These are phyloP conservation scores for Cercophora newfieldiana DNA, from an alignment of 495 filamentous ascomycete genomes.

Conservation along the genomic window DNA sequence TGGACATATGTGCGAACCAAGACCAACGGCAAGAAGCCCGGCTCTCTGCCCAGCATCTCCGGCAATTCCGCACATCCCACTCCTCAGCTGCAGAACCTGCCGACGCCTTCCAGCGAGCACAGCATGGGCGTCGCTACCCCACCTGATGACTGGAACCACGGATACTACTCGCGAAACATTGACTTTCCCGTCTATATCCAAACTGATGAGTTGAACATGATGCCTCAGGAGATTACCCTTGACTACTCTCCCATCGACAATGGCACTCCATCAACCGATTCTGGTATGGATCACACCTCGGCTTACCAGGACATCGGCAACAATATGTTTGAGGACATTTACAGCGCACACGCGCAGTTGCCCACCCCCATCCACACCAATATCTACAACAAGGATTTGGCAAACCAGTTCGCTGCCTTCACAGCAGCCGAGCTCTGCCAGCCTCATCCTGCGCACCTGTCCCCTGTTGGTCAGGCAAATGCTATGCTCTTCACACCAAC, in stretches of 20 bases:
- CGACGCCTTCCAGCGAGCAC: conserved; percentile 46
- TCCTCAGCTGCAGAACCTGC: conserved; percentile 56
- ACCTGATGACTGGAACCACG: conserved; percentile 40
- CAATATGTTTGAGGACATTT: conserved; percentile 57
- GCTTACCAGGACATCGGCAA: conserved; percentile 47
- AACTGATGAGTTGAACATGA: conserved; percentile 38
- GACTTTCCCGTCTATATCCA: conserved; percentile 46
- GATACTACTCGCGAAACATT: conserved; percentile 30
- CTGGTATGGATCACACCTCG: conserved; percentile 44
- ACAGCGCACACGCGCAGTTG: conserved; percentile 49
- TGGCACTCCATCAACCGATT: conserved; percentile 48
- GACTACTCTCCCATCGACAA: conserved; percentile 52
- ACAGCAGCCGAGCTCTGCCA: conserved; percentile 38
- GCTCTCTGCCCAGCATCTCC: conserved; percentile 31
- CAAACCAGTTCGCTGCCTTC: conserved; percentile 35
- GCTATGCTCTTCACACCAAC: conserved; percentile 64
- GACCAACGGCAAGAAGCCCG: conserved; percentile 66
- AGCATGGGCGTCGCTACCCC: conserved; percentile 45
- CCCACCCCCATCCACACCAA: conserved; percentile 38
- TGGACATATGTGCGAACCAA: conserved; percentile 90
- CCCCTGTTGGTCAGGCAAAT: conserved; percentile 62
- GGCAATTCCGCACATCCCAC: conserved; percentile 48
- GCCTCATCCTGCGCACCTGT: conserved; percentile 52
- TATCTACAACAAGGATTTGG: conserved; percentile 43
- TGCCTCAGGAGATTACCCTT: conserved; percentile 48